These are phyloP conservation scores for Cercospora beticola DNA, from an alignment of 2,329 filamentous ascomycete species.

Conservation along the genomic window DNA sequence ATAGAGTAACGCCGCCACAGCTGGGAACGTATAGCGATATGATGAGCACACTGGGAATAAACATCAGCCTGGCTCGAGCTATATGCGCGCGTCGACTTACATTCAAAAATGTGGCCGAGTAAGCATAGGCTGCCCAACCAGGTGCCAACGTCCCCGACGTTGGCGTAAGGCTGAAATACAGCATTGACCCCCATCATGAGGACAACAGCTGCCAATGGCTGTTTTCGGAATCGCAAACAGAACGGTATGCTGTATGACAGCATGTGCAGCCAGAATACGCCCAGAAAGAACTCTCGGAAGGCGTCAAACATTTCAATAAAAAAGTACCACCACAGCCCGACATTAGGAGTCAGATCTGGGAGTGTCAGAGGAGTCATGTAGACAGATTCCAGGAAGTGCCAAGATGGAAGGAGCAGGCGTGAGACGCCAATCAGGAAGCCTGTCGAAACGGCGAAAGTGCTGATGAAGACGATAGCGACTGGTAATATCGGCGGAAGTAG, in stretches of 20 bases:
- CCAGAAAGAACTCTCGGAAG: conserved; percentile 94
- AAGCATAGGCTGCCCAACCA: conserved; percentile 81
- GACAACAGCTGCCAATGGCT: conserved; percentile 82
- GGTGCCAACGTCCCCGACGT: conserved; percentile 82
- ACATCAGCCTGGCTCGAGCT: conserved; percentile 7
- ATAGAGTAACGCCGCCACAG: conserved; percentile 79
- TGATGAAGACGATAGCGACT: conserved; percentile 52
- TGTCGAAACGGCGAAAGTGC: conserved; percentile 57
- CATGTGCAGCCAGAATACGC: conserved; percentile 96
- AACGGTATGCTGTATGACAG: conserved; percentile 85
- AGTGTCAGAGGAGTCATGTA: conserved; percentile 91
- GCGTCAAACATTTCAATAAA: conserved; percentile 99
- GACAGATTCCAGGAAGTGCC: conserved; percentile 83
- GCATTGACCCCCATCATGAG: conserved; percentile 86
- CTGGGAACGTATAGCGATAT: conserved; percentile 80
- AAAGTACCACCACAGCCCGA: conserved; percentile 99
- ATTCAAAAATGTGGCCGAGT: conserved; percentile 86
- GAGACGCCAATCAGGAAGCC: conserved; percentile 68
- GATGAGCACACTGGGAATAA: conserved; percentile 61
- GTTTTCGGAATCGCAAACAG: conserved; percentile 75
- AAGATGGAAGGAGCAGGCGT: conserved; percentile 72
- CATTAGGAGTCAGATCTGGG: conserved; percentile 89
- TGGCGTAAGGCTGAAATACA: conserved; percentile 96
- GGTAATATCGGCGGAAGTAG: conserved; percentile 24
- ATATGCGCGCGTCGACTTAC: conserved; percentile 47